Base-by-base conservation (phyloP, 305 asterid genomes). In the Rubia occidens region DNA sequence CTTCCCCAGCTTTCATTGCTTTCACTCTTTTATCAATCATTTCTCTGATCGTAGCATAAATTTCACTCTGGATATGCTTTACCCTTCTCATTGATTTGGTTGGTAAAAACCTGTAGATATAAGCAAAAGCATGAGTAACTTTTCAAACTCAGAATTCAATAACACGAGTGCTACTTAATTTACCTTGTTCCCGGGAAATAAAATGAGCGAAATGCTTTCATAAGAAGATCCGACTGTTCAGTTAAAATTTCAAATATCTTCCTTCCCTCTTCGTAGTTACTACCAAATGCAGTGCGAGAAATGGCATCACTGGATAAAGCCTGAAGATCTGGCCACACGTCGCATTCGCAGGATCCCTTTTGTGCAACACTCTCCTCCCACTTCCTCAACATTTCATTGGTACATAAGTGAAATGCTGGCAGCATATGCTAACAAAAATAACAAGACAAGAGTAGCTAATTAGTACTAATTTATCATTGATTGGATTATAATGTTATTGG, bases 71-170 rank as follows among this genome's bases (percentile, higher is more conserved):
- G n/a, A 83, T 82, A 17, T 74, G 79, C 58, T 73, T 83, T 78
- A 83, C 77, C 59, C 88, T 77, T 64, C 63, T 76, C 75, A 73
- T 77, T 20, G 69, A 77, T 72, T 75, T 78, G n/a, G 88, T 85
- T 10, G 88, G 88, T 61, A 83, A 14, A 70, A 78, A 82, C 73
- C 87, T 82, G 66, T 10, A 6, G 2, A 14, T 17, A n/a, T 4
- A 21, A 9, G 17, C 20, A 45, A n/a, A 21, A 43, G 43, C 3
- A 43, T 35, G 10, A 37, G 24, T 6, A 11, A 61, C 40, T 14
- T 14, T 29, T 37, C 15, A 24, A 45, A 15, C 60, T 44, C 20
- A 10, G 59, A 66, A 45, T 4, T 7, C 29, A 20, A 9, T 18
- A 51, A 66, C 24, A 3, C 20, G 6, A 2, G 11, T 51, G 15